These are phyloP conservation scores for Madurella mycetomatis DNA, from an alignment of 2,329 filamentous ascomycete genomes.

Conservation along the genomic window DNA sequence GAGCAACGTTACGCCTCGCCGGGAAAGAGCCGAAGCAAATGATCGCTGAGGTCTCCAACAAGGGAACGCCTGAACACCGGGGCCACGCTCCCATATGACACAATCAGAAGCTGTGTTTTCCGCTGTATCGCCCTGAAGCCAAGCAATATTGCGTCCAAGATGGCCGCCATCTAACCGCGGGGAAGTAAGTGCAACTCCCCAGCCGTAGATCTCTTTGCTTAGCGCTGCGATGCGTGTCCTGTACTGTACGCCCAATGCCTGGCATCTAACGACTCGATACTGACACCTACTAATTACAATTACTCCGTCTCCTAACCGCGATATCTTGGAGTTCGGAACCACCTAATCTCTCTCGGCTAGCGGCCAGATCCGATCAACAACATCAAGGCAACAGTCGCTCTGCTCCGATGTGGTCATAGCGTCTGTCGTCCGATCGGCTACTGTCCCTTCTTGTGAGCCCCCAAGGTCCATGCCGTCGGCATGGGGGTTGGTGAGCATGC, in stretches of 20 bases:
- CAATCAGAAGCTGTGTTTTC: background rate
- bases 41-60: background rate
- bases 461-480: background rate
- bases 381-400: background rate
- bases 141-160: background rate
- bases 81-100: too few species aligned
- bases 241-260: background rate
- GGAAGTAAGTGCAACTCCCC: background rate
- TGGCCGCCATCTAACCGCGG: constrained; percentile 7
- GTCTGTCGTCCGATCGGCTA: background rate
- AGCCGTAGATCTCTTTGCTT: constrained; percentile 2
- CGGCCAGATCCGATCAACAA: too few species aligned
- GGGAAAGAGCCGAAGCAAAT: background rate
- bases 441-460: background rate
- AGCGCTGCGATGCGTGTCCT: background rate
- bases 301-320: too few species aligned
- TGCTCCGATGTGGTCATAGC: constrained; percentile 13
- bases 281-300: background rate
- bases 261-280: background rate
- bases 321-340: too few species aligned
- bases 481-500: background rate
- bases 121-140: background rate
- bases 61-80: background rate
- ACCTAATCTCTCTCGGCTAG: too few species aligned
- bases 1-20: background rate